Percentiles rank a stretch among this genome's conserved stretches.
phyloP scores from a whole-genome alignment of 2,329 filamentous ascomycete species.

The Colletotrichum sidae region DNA sequence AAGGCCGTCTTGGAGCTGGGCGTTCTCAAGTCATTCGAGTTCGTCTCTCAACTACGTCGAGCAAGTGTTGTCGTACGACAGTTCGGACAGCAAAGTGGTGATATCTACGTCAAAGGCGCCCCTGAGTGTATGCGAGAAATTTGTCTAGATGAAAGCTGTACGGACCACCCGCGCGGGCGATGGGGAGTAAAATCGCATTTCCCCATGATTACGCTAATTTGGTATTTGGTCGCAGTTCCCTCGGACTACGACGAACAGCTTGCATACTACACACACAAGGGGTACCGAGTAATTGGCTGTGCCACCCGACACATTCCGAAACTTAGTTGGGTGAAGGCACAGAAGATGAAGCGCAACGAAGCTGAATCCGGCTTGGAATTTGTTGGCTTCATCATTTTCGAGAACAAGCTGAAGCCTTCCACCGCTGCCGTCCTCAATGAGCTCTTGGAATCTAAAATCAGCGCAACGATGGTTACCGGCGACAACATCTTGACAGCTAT shows the following conservation, averaged over 20 bases:
- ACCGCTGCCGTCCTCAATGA: conserved; percentile 86
- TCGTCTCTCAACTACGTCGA: conserved; percentile 90
- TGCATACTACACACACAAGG: conserved; percentile 92
- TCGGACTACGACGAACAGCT: conserved; percentile 90
- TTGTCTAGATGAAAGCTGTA: conserved; percentile 83
- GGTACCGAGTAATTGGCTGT: conserved; percentile 96
- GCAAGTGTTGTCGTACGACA: conserved; percentile 93
- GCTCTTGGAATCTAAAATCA: conserved; percentile 84
- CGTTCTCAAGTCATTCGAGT: conserved; percentile 92
- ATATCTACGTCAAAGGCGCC: conserved; percentile 95
- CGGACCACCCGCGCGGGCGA: neutral
- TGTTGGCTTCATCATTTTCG: conserved; percentile 96
- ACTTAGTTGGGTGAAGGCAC: conserved; percentile 91
- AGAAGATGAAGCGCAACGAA: conserved; percentile 90
- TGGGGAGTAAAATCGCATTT: conserved; percentile 48
- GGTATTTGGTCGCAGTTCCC: conserved; percentile 67
- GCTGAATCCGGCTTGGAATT: conserved; percentile 89
- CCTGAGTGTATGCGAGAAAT: conserved; percentile 97
- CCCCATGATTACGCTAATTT: no score
- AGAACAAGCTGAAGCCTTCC: conserved; percentile 95
- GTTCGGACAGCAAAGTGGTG: conserved; percentile 85
- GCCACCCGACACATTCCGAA: conserved; percentile 89
- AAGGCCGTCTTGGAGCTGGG: conserved; percentile 81
- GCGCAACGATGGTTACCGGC: conserved; percentile 95
- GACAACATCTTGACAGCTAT: conserved; percentile 98